Evolutionary conservation across 2,329 filamentous ascomycete genomes (phyloP).

Genomic region (Nothophaeocryptopus gaeumannii): DNA sequence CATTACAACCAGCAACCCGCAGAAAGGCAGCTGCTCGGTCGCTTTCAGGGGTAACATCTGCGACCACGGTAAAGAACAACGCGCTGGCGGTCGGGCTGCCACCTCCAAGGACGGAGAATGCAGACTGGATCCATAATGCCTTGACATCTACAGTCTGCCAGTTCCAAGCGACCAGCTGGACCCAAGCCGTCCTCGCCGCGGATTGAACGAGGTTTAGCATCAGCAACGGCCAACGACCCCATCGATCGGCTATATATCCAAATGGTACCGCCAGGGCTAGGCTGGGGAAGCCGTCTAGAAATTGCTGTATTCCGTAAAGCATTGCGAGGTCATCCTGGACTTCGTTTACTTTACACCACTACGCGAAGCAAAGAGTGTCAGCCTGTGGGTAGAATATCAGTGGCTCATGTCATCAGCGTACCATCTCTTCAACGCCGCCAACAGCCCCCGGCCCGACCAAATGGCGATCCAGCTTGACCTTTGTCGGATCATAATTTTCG

Average conservation of each 20-base stretch:
- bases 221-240: constrained; percentile 35
- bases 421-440: constrained; percentile 39
- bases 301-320: constrained; percentile 48
- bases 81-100: constrained; percentile 26
- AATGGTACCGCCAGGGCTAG: constrained; percentile 36
- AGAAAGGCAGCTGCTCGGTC: constrained; percentile 33
- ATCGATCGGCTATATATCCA: constrained; percentile 37
- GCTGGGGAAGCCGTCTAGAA: constrained; percentile 47
- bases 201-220: constrained; percentile 29
- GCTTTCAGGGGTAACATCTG: constrained; percentile 33
- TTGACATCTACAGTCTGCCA: constrained; percentile 35
- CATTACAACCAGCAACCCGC: constrained; percentile 28
- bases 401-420: no score
- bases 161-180: constrained; percentile 35
- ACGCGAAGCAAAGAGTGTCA: no score
- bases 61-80: constrained; percentile 30
- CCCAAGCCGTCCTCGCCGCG: constrained; percentile 25
- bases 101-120: constrained; percentile 33
- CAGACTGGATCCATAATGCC: constrained; percentile 32
- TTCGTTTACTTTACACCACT: constrained; percentile 47
- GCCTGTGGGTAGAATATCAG: no score
- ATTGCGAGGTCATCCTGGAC: constrained; percentile 55
- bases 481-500: constrained; percentile 39
- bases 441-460: constrained; percentile 32
- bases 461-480: constrained; percentile 26